phyloP scores from a whole-genome alignment of 164 flowering plant species.

The Liriodendron chinense region DNA sequence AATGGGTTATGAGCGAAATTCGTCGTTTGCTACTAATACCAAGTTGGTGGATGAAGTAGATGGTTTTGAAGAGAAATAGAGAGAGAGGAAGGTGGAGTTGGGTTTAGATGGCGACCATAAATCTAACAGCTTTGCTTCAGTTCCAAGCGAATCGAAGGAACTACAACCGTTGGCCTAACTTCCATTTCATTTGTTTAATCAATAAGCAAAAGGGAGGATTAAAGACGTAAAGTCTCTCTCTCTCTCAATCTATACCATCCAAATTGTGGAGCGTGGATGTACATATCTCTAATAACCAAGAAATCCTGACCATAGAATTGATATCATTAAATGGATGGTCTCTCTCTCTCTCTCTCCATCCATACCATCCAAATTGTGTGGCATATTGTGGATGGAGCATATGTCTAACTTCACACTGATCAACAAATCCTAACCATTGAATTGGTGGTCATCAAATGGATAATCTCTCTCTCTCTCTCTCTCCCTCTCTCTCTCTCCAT shows the following conservation, averaged over 20 bases:
- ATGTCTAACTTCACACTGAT: too few relatives aligned
- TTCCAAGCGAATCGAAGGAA: conserved; percentile 45
- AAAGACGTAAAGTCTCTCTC: background rate
- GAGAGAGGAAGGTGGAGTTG: conserved; percentile 44
- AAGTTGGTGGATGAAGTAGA: conserved; percentile 2
- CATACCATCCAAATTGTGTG: too few relatives aligned
- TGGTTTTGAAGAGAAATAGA: conserved; percentile 9
- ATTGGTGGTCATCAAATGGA: too few relatives aligned
- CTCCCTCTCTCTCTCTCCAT: too few relatives aligned
- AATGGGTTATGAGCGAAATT: background rate
- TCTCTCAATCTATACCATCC: background rate
- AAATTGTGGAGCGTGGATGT: too few relatives aligned
- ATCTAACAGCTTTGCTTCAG: conserved; percentile 67
- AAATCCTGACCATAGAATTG: too few relatives aligned
- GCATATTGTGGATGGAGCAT: too few relatives aligned
- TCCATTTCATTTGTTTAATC: conserved; percentile 29
- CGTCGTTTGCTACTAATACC: background rate
- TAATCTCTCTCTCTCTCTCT: too few relatives aligned
- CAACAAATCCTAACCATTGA: too few relatives aligned
- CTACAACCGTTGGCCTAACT: conserved; percentile 65
- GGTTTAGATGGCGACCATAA: conserved; percentile 82
- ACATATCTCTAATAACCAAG: too few relatives aligned
- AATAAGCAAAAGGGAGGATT: conserved; percentile 28
- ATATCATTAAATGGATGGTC: too few relatives aligned
- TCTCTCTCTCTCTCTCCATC: too few relatives aligned